Evolutionary conservation across 2,329 filamentous ascomycete species (phyloP).

Genomic region (Hypocrella siamensis): DNA sequence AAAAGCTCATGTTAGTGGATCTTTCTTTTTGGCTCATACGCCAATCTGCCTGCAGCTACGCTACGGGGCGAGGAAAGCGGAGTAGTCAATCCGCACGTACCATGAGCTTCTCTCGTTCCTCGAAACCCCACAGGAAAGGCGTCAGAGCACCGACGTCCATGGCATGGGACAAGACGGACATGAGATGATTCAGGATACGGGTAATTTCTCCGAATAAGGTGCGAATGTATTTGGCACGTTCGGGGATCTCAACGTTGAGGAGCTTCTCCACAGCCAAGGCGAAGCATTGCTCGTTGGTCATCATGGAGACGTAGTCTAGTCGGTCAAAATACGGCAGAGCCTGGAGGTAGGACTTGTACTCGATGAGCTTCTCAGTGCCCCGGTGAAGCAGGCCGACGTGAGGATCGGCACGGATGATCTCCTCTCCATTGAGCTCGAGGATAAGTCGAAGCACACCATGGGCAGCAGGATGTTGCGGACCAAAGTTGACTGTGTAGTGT

Average conservation of each 20-base stretch:
- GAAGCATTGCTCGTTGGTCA: conserved; percentile 99
- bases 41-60: too few species aligned
- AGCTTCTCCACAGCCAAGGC: conserved; percentile 94
- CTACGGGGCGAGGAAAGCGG: neutral
- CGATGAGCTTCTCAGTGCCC: conserved; percentile 98
- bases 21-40: too few species aligned
- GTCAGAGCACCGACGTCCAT: conserved; percentile 98
- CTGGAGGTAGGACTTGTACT: conserved; percentile 99
- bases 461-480: conserved; percentile 93
- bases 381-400: conserved; percentile 93
- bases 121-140: conserved; percentile 97
- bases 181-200: conserved; percentile 86
- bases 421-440: conserved; percentile 92
- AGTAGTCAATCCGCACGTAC: conserved; percentile 32
- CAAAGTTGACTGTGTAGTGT: conserved; percentile 99
- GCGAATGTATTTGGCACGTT: conserved; percentile 91
- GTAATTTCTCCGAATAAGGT: conserved; percentile 95
- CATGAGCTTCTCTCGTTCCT: conserved; percentile 99
- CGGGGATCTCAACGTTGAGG: conserved; percentile 88
- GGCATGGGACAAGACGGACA: conserved; percentile 92
- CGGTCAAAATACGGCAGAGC: conserved; percentile 97
- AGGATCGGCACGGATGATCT: conserved; percentile 90
- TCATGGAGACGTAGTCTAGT: conserved; percentile 98
- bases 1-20: neutral
- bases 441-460: conserved; percentile 97